Evolutionary conservation across 1,284 basidiomycete species (phyloP).

Genomic region (Lignosus rhinocerotis): DNA sequence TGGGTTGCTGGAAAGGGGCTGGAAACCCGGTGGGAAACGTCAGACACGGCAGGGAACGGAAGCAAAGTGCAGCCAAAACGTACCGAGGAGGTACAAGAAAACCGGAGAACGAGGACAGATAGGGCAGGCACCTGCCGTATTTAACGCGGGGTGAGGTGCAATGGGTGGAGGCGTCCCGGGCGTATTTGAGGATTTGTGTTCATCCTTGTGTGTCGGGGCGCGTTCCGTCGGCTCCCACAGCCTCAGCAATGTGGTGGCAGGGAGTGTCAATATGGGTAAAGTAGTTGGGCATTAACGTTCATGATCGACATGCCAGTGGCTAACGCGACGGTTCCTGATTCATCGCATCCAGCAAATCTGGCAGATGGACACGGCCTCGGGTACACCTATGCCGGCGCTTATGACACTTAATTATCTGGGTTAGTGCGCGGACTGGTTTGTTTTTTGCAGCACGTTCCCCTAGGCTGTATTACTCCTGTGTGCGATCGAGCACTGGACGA

Average conservation of each 20-base stretch:
- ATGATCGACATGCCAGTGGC: not conserved
- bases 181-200: conserved; percentile 7
- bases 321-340: conserved; percentile 1
- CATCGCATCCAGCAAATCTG: conserved; percentile 10
- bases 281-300: conserved; percentile 5
- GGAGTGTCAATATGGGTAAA: conserved; percentile 7
- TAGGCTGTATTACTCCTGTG: not conserved
- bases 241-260: conserved; percentile 2
- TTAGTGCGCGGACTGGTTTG: not conserved
- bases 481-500: no score
- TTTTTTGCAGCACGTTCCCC: not conserved
- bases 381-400: not conserved
- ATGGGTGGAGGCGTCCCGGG: not conserved
- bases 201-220: conserved; percentile 15
- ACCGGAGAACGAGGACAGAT: not conserved
- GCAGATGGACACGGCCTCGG: not conserved
- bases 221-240: conserved; percentile 8
- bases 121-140: not conserved
- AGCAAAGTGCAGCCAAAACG: not conserved
- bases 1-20: not conserved
- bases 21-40: not conserved
- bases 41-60: not conserved
- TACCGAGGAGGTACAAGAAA: not conserved
- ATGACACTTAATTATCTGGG: not conserved
- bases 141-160: not conserved